Base-by-base conservation (phyloP, 1,284 basidiomycete genomes). In the Trichosporon sp. region DNA sequence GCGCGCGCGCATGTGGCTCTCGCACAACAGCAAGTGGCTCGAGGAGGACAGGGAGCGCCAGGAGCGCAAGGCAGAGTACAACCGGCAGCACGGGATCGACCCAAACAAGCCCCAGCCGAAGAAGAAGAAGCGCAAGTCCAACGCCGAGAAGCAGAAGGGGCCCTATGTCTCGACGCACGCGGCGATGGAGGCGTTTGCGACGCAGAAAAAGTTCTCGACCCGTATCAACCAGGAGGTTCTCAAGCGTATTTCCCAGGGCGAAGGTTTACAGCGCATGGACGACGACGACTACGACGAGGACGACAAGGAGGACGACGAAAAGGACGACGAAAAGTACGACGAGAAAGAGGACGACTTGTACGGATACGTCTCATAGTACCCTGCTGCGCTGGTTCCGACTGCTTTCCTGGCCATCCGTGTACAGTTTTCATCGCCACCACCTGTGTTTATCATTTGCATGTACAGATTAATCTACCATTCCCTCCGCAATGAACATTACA, bases 1-100 rank as follows among this genome's bases (percentile, higher is more conserved):
- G 79, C 97, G 96, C 82, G 94, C 96, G 79, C 90, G 95, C 32
- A 90, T 99, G 19, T 99, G 97, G 97, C 92, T 98, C 73, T 94
- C 96, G 84, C 88, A 95, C 81, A 99, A 99, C 84, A 89, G 89
- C 75, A 94, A 97, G 68, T 99, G 97, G 85, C 85, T 99, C 66
- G 93, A 97, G 81, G 90, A 92, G 38, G 87, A 96, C 63, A 93
- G 93, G 73, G 79, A 80, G 66, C 75, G 77, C 38, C 77, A 76
- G 66, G 78, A 77, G 72, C 74, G 76, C 54, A 72, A 75, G 43
- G 78, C 73, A 2, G 76, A 76, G 16, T 73, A 74, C 54, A 75
- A 78, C 46, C 70, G 70, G 31, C 75, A 76, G 16, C 73, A 78
- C 48, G 76, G 75, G 26, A 78, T 77, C 48, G 79, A 80, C 67